Conservation (phyloP, 2,329 filamentous ascomycete genomes). For the Zasmidium cellare region DNA sequence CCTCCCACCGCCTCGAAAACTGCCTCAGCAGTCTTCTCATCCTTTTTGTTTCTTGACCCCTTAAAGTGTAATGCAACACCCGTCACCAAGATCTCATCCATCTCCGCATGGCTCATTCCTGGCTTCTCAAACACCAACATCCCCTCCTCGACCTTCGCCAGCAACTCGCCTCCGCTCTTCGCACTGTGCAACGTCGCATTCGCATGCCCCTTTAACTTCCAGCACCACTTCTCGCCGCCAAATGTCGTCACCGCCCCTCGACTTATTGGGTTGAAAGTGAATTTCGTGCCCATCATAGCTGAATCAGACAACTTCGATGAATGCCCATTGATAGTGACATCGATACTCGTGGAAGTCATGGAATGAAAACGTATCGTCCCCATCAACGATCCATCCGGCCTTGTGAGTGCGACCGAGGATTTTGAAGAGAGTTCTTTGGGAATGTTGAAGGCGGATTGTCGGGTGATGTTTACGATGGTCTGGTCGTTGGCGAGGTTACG, state of each 20-base stretch:
- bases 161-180: not conserved
- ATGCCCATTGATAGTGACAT: not conserved
- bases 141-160: not conserved
- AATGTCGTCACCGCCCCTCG: not conserved
- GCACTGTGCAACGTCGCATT: not conserved
- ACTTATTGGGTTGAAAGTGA: not conserved
- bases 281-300: not conserved
- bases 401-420: not conserved
- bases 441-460: not conserved
- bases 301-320: not conserved
- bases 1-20: not conserved
- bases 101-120: not conserved
- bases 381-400: not conserved
- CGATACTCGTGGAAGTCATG: not conserved
- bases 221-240: not conserved
- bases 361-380: not conserved
- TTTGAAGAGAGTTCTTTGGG: not conserved
- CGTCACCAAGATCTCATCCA: not conserved
- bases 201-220: not conserved
- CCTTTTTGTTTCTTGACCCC: not conserved
- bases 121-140: not conserved
- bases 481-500: not conserved
- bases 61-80: not conserved
- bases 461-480: not conserved
- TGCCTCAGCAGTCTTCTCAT: not conserved